Evolutionary conservation across 2,329 filamentous ascomycete genomes (phyloP), one percentile per base, ranked within the genome.

Genomic region (Curvularia sp.): DNA sequence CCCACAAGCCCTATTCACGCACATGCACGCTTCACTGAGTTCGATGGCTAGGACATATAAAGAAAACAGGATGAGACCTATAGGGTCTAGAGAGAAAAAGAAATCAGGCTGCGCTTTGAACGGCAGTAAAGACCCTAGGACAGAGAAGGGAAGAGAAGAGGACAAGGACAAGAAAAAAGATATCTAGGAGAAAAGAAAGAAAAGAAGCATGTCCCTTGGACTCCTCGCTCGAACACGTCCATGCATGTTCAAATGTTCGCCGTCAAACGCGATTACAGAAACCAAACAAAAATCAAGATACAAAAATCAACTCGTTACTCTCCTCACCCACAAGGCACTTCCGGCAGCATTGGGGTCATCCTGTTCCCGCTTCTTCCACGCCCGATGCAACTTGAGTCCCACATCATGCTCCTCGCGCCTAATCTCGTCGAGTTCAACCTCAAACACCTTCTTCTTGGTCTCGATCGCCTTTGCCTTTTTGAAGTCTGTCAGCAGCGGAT

Each of bases 351-450:
- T 68, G 2, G 72, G 73, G 60, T 78, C 77, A 12, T 75, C 76
- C 48, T 64, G 63, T 60, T 79, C 77, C 60, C 71, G 70, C 67
- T 74, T 77, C 65, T 72, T 74, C 67, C 71, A 73, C 57, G 77
- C 77, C 18, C 77, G 66, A 67, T 78, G 76, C 60, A 79, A 56
- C 64, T 70, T 77, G 55, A 79, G 55, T 3, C 77, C 77, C 6
- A 78, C 65, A 42, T 79, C 77, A 59, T 79, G 75, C 57, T 78
- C 77, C 58, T 75, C 71, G 0, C 65, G 55, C 60, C 66, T 70
- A 38, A 79, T 73, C 55, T 78, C 75, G 13, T 68, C 68, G 57
- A 79, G 54, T 64, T 79, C 76, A n/a, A 71, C 69, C 55, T 74
- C 71, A 55, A 77, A 73, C 21, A 65, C 67, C 55, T 74, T 74